A percentile compares a stretch with the other conserved stretches of the same genome.
Conservation (phyloP, 805 yeast species). For the Cyberlindnera maclurae region DNA sequence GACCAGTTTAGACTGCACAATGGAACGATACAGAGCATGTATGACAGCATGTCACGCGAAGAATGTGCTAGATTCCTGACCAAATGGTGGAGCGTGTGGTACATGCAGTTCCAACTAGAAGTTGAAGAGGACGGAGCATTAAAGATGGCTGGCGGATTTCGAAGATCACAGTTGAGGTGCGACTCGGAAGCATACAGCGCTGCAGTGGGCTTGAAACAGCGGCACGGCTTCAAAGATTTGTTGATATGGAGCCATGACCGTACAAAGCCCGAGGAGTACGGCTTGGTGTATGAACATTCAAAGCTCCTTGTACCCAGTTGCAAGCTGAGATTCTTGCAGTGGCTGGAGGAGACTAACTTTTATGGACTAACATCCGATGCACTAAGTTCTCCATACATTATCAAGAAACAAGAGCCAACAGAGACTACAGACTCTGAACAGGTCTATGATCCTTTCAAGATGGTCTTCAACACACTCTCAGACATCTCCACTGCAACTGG, state of each 20-base stretch:
- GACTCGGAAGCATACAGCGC: conserved; percentile 6
- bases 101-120: conserved; percentile 21
- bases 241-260: conserved; percentile 12
- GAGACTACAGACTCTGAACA: background rate
- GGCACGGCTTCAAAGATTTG: conserved; percentile 13
- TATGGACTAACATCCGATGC: conserved; percentile 11
- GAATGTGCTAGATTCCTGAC: conserved; percentile 15
- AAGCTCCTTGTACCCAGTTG: conserved; percentile 5
- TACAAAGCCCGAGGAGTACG: conserved; percentile 11
- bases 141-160: conserved; percentile 23
- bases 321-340: conserved; percentile 12
- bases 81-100: conserved; percentile 34
- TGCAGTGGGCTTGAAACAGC: conserved; percentile 6
- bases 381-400: conserved; percentile 14
- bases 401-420: conserved; percentile 18
- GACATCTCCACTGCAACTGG: conserved; percentile 21
- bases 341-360: conserved; percentile 15
- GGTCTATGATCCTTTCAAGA: conserved; percentile 23
- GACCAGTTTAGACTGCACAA: conserved; percentile 21
- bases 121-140: conserved; percentile 29
- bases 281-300: conserved; percentile 17
- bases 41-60: conserved; percentile 12
- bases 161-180: conserved; percentile 11
- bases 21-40: conserved; percentile 15
- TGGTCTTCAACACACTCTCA: conserved; percentile 17